These are phyloP conservation scores for Cyberlindnera euphorbiae DNA, from an alignment of 805 yeast genomes.

Conservation along the genomic window DNA sequence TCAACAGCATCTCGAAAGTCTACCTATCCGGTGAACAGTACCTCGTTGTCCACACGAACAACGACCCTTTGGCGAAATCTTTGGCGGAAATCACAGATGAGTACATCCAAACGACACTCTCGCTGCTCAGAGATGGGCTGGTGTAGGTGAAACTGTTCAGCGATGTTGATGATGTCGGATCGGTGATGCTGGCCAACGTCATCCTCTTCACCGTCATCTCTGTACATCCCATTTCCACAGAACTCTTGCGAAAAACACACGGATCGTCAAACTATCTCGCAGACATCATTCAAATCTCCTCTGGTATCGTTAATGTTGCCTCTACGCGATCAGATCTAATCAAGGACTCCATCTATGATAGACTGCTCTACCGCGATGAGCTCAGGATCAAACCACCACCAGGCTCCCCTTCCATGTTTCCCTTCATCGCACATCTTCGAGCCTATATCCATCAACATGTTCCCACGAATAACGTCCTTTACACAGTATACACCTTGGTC, in stretches of 20 bases:
- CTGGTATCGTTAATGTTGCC: slow-evolving; percentile 9
- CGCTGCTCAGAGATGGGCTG: slow-evolving; percentile 4
- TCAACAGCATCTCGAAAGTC: slow-evolving; percentile 12
- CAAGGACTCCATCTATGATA: slow-evolving; percentile 11
- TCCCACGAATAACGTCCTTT: slow-evolving; percentile 1
- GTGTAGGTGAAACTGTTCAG: background rate
- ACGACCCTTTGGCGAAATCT: slow-evolving; percentile 8
- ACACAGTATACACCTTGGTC: slow-evolving; percentile 8
- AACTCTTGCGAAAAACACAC: slow-evolving; percentile 9
- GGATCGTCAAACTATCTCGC: slow-evolving; percentile 9
- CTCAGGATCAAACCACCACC: slow-evolving; percentile 7
- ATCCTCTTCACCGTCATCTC: slow-evolving; percentile 18
- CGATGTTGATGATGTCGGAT: slow-evolving; percentile 10
- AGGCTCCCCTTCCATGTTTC: slow-evolving; percentile 7
- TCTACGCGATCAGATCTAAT: slow-evolving; percentile 4
- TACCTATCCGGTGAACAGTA: slow-evolving; percentile 15
- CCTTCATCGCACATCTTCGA: slow-evolving; percentile 15
- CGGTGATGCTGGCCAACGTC: slow-evolving; percentile 16
- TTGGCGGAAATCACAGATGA: slow-evolving; percentile 13
- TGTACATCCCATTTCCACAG: slow-evolving; percentile 19
- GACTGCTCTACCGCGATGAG: slow-evolving; percentile 14
- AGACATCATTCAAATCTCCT: slow-evolving; percentile 17
- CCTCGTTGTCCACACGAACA: slow-evolving; percentile 8
- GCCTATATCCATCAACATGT: slow-evolving; percentile 10
- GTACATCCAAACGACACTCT: slow-evolving; percentile 14